These are phyloP conservation scores for Leccinum subtestaceum DNA, from an alignment of 768 basidiomycete genomes.

Conservation along the genomic window DNA sequence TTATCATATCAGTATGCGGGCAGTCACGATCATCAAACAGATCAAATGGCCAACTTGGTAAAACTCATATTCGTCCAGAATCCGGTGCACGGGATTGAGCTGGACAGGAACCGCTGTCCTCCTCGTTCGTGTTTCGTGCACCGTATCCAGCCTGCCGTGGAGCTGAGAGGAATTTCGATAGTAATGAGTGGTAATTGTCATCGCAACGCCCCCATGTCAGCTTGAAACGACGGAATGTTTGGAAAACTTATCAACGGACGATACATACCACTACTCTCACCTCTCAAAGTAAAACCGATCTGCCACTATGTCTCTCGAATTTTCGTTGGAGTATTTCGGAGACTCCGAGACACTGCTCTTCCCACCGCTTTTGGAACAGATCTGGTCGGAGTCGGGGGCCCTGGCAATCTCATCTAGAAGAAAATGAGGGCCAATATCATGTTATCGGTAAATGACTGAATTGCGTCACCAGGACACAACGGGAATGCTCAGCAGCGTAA, in stretches of 20 bases:
- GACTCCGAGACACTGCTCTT: neutral
- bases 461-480: slow-evolving; percentile 24
- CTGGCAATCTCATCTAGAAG: slow-evolving; percentile 17
- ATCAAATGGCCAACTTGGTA: slow-evolving; percentile 17
- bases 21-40: slow-evolving; percentile 7
- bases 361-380: slow-evolving; percentile 8
- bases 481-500: slow-evolving; percentile 10
- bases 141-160: slow-evolving; percentile 22
- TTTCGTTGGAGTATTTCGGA: neutral
- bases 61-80: slow-evolving; percentile 8
- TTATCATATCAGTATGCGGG: slow-evolving; percentile 6
- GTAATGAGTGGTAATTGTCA: slow-evolving; percentile 9
- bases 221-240: slow-evolving; percentile 16
- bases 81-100: slow-evolving; percentile 6
- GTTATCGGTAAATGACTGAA: slow-evolving; percentile 19
- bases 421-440: slow-evolving; percentile 11
- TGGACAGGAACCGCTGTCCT: slow-evolving; percentile 7
- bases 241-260: slow-evolving; percentile 2
- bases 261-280: neutral
- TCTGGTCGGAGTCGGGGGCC: slow-evolving; percentile 14
- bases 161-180: slow-evolving; percentile 8
- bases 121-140: slow-evolving; percentile 20
- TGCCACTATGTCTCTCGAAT: neutral
- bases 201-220: slow-evolving; percentile 7
- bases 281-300: neutral